Evolutionary conservation across 768 basidiomycete species (phyloP).

Genomic region (Naganishia randhawae): DNA sequence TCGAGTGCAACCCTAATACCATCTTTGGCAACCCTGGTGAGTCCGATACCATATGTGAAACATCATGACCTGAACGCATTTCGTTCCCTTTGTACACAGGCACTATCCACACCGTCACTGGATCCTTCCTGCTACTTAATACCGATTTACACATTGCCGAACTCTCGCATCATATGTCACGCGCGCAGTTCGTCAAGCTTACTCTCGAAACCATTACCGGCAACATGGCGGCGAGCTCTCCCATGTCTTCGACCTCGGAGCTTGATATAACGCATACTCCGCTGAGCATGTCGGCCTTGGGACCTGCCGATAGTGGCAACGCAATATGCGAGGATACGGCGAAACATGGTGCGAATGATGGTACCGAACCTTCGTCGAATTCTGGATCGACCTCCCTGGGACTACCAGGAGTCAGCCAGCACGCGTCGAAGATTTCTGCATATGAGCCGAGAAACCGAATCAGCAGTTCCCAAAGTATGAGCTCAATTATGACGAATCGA

Average conservation of each 20-base stretch:
- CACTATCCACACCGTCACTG: slow-evolving; percentile 90
- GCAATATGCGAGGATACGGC: background rate
- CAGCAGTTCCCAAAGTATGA: slow-evolving; percentile 39
- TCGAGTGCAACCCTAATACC: slow-evolving; percentile 77
- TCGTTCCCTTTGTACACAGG: slow-evolving; percentile 55
- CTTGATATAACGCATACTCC: background rate
- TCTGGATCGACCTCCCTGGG: background rate
- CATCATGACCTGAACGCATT: no score
- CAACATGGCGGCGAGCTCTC: slow-evolving; percentile 44
- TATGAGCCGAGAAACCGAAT: slow-evolving; percentile 5
- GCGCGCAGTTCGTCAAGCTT: slow-evolving; percentile 84
- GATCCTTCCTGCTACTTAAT: slow-evolving; percentile 87
- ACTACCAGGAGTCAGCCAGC: background rate
- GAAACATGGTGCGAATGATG: background rate
- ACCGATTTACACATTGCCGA: slow-evolving; percentile 97
- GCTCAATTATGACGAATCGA: slow-evolving; percentile 33
- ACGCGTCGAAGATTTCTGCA: background rate
- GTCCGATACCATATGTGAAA: no score
- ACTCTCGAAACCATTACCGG: slow-evolving; percentile 80
- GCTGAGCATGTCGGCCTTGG: background rate
- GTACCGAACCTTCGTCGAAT: background rate
- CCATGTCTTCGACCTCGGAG: slow-evolving; percentile 57
- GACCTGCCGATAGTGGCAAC: background rate
- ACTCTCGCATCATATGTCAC: slow-evolving; percentile 80
- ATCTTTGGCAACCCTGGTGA: slow-evolving; percentile 80